A percentile compares a stretch with the other conserved stretches of the same genome.
Conservation (phyloP, 371 early-diverging fungal genomes). For the Zychaea mexicana region DNA sequence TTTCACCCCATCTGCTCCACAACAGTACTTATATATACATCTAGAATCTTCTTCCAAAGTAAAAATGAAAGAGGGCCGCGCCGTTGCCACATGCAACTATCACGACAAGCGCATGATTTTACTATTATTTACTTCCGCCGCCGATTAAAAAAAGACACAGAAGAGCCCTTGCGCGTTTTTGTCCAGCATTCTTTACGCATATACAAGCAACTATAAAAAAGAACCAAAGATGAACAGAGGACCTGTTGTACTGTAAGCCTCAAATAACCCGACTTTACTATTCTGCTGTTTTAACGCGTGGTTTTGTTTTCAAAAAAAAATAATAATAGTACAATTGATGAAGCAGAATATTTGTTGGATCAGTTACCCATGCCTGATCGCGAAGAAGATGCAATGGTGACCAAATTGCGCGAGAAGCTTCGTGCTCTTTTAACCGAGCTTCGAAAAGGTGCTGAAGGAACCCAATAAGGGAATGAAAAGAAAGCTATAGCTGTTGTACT, state of each 20-base stretch:
- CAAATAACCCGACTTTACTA: neutral
- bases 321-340: slow-evolving; percentile 58
- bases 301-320: neutral
- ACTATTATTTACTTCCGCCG: too few species aligned
- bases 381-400: slow-evolving; percentile 45
- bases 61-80: too few species aligned
- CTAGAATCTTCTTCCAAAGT: too few species aligned
- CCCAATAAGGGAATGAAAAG: too few species aligned
- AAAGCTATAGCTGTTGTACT: too few species aligned
- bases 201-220: too few species aligned
- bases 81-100: too few species aligned
- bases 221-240: slow-evolving; percentile 23
- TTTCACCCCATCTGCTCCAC: too few species aligned
- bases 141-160: too few species aligned
- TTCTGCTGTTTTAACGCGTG: neutral
- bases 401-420: slow-evolving; percentile 48
- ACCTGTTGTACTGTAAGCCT: slow-evolving; percentile 26
- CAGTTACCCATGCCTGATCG: slow-evolving; percentile 49
- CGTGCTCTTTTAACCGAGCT: slow-evolving; percentile 41
- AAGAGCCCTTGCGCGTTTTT: too few species aligned
- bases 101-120: too few species aligned
- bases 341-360: slow-evolving; percentile 56
- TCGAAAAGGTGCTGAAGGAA: slow-evolving; percentile 55
- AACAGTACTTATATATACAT: too few species aligned
- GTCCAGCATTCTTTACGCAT: neutral